phyloP scores from a whole-genome alignment of 2,329 filamentous ascomycete genomes.

The Talaromyces sp. region DNA sequence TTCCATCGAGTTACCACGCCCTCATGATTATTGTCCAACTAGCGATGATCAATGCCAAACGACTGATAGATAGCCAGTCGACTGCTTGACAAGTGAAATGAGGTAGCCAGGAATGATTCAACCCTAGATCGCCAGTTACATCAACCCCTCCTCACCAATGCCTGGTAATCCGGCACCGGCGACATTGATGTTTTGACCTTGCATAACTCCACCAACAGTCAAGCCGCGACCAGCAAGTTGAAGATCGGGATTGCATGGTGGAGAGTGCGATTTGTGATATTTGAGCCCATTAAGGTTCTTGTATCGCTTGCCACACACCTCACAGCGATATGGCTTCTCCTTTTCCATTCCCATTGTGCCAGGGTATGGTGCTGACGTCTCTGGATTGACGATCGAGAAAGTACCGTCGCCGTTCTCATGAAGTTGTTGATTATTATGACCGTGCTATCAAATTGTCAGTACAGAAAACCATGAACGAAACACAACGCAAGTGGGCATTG shows the following conservation, averaged over 20 bases:
- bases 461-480: constrained; percentile 5
- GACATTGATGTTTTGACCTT: constrained; percentile 44
- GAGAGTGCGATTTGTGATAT: constrained; percentile 83
- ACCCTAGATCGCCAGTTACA: constrained; percentile 21
- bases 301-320: constrained; percentile 95
- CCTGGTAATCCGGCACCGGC: constrained; percentile 46
- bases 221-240: constrained; percentile 46
- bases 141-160: constrained; percentile 41
- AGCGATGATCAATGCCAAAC: background rate
- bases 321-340: constrained; percentile 97
- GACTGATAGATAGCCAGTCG: background rate
- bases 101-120: background rate
- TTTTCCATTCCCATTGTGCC: constrained; percentile 99
- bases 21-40: background rate
- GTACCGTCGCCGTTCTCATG: constrained; percentile 96
- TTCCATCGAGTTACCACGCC: background rate
- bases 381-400: constrained; percentile 95
- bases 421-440: constrained; percentile 92
- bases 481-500: background rate
- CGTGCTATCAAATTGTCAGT: constrained; percentile 54
- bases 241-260: constrained; percentile 82
- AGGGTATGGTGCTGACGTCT: constrained; percentile 88
- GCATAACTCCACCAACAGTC: constrained; percentile 40
- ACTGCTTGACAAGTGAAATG: background rate
- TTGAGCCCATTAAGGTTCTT: constrained; percentile 98